Evolutionary conservation across 768 basidiomycete species (phyloP).

Genomic region (Trametes cingulata): DNA sequence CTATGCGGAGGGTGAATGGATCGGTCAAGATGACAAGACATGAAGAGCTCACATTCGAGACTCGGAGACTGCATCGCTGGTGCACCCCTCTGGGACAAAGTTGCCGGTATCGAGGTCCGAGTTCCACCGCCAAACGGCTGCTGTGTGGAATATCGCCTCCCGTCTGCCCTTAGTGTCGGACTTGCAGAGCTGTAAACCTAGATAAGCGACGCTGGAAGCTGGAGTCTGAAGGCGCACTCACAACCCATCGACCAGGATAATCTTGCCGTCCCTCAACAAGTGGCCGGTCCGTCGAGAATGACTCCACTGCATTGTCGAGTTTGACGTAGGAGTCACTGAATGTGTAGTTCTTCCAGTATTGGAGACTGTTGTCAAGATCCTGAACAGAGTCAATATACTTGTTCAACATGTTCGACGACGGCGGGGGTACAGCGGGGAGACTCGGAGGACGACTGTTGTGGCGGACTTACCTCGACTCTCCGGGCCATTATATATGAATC

Average conservation of each 20-base stretch:
- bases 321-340: background rate
- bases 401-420: too few species aligned
- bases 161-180: background rate
- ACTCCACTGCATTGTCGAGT: background rate
- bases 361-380: background rate
- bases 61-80: background rate
- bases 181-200: background rate
- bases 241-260: background rate
- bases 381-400: background rate
- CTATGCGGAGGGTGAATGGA: background rate
- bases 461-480: too few species aligned
- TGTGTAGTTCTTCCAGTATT: background rate
- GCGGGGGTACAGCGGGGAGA: too few species aligned
- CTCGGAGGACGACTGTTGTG: too few species aligned
- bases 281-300: background rate
- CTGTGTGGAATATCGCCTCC: background rate
- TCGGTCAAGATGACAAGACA: too few species aligned
- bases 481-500: too few species aligned
- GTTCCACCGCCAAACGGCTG: background rate
- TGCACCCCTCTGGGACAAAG: background rate
- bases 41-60: background rate
- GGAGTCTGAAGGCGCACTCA: background rate
- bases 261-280: background rate
- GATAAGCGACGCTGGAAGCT: background rate
- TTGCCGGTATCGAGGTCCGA: background rate